Percentiles rank a stretch among this genome's conserved stretches.
Conservation (phyloP, 441 rosid species). For the Eutrema salsugineum region DNA sequence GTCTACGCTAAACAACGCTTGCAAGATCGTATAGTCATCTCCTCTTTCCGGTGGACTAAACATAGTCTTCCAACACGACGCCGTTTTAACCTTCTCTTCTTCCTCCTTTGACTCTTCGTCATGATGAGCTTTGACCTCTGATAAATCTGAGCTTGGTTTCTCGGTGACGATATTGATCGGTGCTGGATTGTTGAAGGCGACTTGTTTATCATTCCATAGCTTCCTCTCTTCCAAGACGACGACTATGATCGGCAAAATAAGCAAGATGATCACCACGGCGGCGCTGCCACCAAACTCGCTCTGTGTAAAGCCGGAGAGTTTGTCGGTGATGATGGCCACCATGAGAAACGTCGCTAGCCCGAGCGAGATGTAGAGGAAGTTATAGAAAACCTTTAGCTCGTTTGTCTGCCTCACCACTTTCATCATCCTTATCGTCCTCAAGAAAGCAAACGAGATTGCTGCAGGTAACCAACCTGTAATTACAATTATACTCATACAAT, state of each 20-base stretch:
- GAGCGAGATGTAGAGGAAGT: conserved; percentile 52
- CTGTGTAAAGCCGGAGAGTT: conserved; percentile 35
- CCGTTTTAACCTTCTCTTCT: conserved; percentile 14
- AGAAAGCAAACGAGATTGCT: conserved; percentile 48
- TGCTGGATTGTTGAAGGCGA: conserved; percentile 31
- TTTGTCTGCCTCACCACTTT: conserved; percentile 34
- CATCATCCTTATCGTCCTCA: conserved; percentile 47
- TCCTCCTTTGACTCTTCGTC: not conserved
- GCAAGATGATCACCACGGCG: conserved; percentile 36
- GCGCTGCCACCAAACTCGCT: conserved; percentile 46
- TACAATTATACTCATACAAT: conserved; percentile 27
- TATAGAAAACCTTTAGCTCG: conserved; percentile 46
- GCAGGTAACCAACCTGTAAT: conserved; percentile 73
- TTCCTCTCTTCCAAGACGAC: conserved; percentile 50
- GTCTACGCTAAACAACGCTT: conserved; percentile 75
- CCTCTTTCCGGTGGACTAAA: conserved; percentile 67
- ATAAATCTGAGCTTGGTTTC: conserved; percentile 17
- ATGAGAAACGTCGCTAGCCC: conserved; percentile 62
- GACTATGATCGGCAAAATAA: conserved; percentile 48
- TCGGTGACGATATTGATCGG: conserved; percentile 41
- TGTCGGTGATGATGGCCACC: conserved; percentile 45
- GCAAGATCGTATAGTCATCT: conserved; percentile 70
- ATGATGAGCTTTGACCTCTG: conserved; percentile 6
- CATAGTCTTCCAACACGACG: conserved; percentile 55
- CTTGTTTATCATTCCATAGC: conserved; percentile 34